These are phyloP conservation scores for Fusarium annulatum DNA, from an alignment of 2,329 filamentous ascomycete species.

Conservation along the genomic window DNA sequence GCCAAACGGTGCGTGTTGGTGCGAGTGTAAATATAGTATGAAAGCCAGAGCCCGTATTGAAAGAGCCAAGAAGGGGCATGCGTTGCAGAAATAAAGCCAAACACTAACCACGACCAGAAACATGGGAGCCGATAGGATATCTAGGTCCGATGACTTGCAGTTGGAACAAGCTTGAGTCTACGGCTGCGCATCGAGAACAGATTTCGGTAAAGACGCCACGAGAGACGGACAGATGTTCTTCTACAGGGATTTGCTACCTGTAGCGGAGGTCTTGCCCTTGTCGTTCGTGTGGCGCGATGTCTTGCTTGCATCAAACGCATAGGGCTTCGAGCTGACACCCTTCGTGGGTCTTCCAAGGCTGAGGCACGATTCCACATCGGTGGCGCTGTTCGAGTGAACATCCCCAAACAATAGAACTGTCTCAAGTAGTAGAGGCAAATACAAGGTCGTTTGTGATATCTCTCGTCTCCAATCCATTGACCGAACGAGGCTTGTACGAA, in stretches of 20 bases:
- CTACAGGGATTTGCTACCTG: conserved; percentile 20
- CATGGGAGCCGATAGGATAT: conserved; percentile 21
- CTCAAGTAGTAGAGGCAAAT: background rate
- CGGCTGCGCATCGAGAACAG: conserved; percentile 12
- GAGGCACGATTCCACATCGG: background rate
- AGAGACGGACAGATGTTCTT: conserved; percentile 7
- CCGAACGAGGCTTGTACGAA: background rate
- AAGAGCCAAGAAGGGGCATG: conserved; percentile 13
- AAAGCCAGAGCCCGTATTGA: conserved; percentile 19
- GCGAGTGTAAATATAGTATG: conserved; percentile 36
- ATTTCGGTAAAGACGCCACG: conserved; percentile 22
- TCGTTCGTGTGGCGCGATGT: conserved; percentile 15
- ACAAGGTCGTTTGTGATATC: conserved; percentile 10
- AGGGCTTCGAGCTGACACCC: background rate
- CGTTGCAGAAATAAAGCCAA: conserved; percentile 13
- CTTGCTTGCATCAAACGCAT: conserved; percentile 14
- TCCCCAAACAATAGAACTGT: background rate
- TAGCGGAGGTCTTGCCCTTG: conserved; percentile 11
- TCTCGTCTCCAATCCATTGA: background rate
- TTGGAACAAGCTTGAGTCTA: background rate
- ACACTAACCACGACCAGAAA: conserved; percentile 2
- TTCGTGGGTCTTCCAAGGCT: conserved; percentile 3
- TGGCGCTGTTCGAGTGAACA: background rate
- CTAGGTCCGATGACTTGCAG: conserved; percentile 12
- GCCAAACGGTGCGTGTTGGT: conserved; percentile 17